phyloP scores from a whole-genome alignment of 2,329 filamentous ascomycete genomes.

The Clarireedia sp. region DNA sequence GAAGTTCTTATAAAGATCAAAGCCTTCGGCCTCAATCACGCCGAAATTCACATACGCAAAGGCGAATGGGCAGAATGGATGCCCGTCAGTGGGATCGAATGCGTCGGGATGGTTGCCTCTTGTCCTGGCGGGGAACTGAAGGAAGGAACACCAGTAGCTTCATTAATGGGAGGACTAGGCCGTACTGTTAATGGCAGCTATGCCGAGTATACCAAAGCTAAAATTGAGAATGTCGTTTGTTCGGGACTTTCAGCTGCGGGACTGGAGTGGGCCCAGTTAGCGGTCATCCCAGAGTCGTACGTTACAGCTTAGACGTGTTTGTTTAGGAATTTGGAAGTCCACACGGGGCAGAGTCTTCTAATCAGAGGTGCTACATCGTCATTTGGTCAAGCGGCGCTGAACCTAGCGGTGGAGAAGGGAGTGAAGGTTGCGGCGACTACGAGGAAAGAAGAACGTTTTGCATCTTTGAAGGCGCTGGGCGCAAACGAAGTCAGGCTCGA shows the following conservation, averaged over 20 bases:
- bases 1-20: slow-evolving; percentile 2
- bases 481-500: too few species aligned
- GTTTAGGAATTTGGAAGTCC: too few species aligned
- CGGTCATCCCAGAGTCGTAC: too few species aligned
- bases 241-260: too few species aligned
- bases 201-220: too few species aligned
- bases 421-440: slow-evolving; percentile 35
- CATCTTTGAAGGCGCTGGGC: slow-evolving; percentile 27
- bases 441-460: slow-evolving; percentile 27
- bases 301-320: too few species aligned
- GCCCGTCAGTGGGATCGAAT: slow-evolving; percentile 35
- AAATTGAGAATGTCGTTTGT: too few species aligned
- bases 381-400: slow-evolving; percentile 34
- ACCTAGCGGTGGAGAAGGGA: slow-evolving; percentile 32
- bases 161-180: too few species aligned
- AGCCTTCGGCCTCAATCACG: slow-evolving; percentile 38
- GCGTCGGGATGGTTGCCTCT: slow-evolving; percentile 33
- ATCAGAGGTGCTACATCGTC: slow-evolving; percentile 36
- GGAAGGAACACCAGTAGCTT: too few species aligned
- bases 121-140: too few species aligned
- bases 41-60: slow-evolving; percentile 39
- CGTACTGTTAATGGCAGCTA: too few species aligned
- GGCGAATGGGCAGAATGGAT: slow-evolving; percentile 36
- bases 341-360: slow-evolving; percentile 20
- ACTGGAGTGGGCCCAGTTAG: too few species aligned